These are phyloP conservation scores for Mycena latifolia DNA, from an alignment of 768 basidiomycete species.

Conservation along the genomic window DNA sequence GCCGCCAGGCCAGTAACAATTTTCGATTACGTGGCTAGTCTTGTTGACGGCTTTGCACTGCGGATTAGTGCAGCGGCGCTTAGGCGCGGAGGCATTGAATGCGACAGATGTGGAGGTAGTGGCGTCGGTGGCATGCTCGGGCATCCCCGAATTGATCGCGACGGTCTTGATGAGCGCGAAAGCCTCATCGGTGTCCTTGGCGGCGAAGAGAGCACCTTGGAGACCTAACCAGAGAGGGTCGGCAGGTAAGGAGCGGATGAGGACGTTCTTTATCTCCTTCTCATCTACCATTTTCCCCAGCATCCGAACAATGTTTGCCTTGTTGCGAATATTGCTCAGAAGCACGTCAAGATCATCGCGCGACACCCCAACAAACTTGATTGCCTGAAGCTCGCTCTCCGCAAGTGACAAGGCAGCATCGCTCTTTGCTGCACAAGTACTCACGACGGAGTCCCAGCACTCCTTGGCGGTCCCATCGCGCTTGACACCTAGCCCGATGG, in stretches of 20 bases:
- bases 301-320: slow-evolving; percentile 11
- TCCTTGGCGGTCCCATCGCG: slow-evolving; percentile 19
- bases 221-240: slow-evolving; percentile 16
- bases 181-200: slow-evolving; percentile 3
- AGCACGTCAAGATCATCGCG: too few relatives aligned
- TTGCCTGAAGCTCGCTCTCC: too few relatives aligned
- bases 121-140: slow-evolving; percentile 1
- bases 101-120: slow-evolving; percentile 1
- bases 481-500: slow-evolving; percentile 23
- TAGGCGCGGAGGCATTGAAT: neutral
- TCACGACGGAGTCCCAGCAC: slow-evolving; percentile 17
- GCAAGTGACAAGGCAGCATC: too few relatives aligned
- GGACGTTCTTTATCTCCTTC: slow-evolving; percentile 14
- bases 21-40: neutral
- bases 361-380: too few relatives aligned
- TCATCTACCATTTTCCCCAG: slow-evolving; percentile 4
- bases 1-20: too few relatives aligned
- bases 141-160: too few relatives aligned
- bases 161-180: slow-evolving; percentile 12
- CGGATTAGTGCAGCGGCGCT: neutral
- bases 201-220: slow-evolving; percentile 7
- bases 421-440: too few relatives aligned
- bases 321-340: neutral
- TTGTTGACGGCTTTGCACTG: slow-evolving; percentile 2
- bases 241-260: too few relatives aligned